A percentile compares a stretch with the other conserved stretches of the same genome.
Conservation (phyloP, 495 filamentous ascomycete genomes). For the Neurospora sp. region DNA sequence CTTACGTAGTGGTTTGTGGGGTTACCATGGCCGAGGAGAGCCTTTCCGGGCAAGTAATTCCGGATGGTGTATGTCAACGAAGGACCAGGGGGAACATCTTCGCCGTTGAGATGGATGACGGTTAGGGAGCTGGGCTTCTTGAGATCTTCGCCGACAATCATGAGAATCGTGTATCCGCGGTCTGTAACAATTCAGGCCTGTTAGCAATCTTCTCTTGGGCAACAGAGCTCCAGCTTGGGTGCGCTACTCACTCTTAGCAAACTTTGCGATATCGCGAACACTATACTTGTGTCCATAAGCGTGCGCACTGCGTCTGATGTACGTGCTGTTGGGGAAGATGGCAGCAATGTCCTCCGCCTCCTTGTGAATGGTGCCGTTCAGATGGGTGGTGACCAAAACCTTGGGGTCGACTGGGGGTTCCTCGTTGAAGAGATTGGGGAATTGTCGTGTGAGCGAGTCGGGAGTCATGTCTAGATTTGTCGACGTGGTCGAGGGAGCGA, state of each 20-base stretch:
- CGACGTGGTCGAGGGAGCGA: slow-evolving; percentile 54
- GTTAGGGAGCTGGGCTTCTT: slow-evolving; percentile 71
- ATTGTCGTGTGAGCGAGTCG: slow-evolving; percentile 58
- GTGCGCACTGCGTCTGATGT: slow-evolving; percentile 76
- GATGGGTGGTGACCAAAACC: slow-evolving; percentile 78
- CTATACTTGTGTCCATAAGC: slow-evolving; percentile 76
- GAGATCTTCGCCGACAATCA: slow-evolving; percentile 75
- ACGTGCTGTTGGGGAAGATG: slow-evolving; percentile 75
- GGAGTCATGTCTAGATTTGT: slow-evolving; percentile 65
- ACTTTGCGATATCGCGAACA: slow-evolving; percentile 78
- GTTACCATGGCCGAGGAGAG: slow-evolving; percentile 78
- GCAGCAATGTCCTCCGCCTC: slow-evolving; percentile 67
- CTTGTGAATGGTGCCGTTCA: slow-evolving; percentile 76
- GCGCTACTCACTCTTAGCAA: slow-evolving; percentile 47
- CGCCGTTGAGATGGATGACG: slow-evolving; percentile 59
- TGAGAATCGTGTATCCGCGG: slow-evolving; percentile 66
- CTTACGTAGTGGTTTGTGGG: slow-evolving; percentile 66
- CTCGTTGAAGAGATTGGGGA: slow-evolving; percentile 72
- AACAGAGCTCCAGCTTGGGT: neutral
- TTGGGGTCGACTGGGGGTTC: slow-evolving; percentile 53
- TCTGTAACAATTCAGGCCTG: slow-evolving; percentile 17
- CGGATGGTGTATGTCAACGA: slow-evolving; percentile 63
- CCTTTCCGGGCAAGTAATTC: slow-evolving; percentile 78
- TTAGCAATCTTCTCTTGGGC: slow-evolving; percentile 3
- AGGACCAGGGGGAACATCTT: slow-evolving; percentile 54